phyloP scores from a whole-genome alignment of 1,139 yeast species.

The Oligophagozyma castellii region DNA sequence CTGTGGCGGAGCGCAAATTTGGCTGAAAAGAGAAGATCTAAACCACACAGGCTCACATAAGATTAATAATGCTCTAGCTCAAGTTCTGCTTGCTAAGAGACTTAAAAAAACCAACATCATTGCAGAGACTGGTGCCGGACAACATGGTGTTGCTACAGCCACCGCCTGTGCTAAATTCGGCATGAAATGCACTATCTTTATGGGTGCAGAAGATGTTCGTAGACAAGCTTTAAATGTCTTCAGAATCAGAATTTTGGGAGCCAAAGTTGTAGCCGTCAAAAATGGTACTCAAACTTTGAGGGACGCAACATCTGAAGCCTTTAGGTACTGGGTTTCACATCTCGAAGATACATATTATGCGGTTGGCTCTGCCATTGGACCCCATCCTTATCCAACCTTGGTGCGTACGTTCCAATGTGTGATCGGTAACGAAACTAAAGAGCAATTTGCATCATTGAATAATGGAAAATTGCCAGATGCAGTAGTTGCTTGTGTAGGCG shows the following conservation, averaged over 20 bases:
- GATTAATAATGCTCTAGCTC: conserved; percentile 93
- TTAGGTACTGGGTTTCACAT: conserved; percentile 89
- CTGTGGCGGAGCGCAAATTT: conserved; percentile 93
- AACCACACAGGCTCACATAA: conserved; percentile 98
- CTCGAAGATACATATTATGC: conserved; percentile 79
- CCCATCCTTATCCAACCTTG: conserved; percentile 96
- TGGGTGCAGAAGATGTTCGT: conserved; percentile 99
- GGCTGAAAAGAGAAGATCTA: conserved; percentile 96
- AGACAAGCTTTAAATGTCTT: conserved; percentile 97
- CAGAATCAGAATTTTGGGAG: conserved; percentile 94
- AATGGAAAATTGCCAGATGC: conserved; percentile 81
- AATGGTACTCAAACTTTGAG: conserved; percentile 93
- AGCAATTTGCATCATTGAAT: conserved; percentile 70
- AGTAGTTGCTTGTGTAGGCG: conserved; percentile 97
- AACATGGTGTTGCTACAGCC: conserved; percentile 99
- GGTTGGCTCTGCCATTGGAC: conserved; percentile 98
- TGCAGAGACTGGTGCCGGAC: conserved; percentile 99
- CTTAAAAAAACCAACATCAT: conserved; percentile 82
- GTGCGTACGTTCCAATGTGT: conserved; percentile 98
- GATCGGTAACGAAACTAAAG: conserved; percentile 88
- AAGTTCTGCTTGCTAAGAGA: conserved; percentile 80
- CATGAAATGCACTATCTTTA: conserved; percentile 83
- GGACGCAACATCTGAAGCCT: conserved; percentile 96
- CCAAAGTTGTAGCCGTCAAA: conserved; percentile 82
- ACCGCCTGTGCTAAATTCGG: conserved; percentile 99